phyloP scores from a whole-genome alignment of 1,139 yeast genomes.

The Sugiyamaella novakii region DNA sequence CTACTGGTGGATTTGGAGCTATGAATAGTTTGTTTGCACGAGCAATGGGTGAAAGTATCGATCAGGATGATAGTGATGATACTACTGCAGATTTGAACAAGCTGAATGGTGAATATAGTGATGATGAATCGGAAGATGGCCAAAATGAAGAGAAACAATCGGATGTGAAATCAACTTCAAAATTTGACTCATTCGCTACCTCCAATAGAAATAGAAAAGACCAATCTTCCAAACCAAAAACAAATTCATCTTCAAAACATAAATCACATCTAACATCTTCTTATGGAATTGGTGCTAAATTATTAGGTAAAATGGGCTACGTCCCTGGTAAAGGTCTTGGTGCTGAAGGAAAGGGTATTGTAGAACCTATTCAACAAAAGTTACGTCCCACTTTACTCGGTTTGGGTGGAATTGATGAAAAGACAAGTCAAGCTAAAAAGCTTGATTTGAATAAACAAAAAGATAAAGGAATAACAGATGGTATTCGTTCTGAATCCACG shows the following conservation, averaged over 20 bases:
- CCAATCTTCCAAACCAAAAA: background rate
- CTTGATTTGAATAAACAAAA: constrained; percentile 23
- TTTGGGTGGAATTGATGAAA: constrained; percentile 60
- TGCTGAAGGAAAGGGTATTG: constrained; percentile 65
- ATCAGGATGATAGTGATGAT: constrained; percentile 5
- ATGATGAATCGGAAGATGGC: background rate
- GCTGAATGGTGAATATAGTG: background rate
- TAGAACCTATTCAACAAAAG: constrained; percentile 72
- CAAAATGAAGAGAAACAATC: constrained; percentile 6
- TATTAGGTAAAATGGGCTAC: constrained; percentile 87
- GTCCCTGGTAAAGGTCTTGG: constrained; percentile 84
- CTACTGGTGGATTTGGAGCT: constrained; percentile 8
- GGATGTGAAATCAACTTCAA: background rate
- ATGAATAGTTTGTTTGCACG: constrained; percentile 12
- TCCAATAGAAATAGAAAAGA: background rate
- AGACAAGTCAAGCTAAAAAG: constrained; percentile 33
- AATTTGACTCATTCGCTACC: background rate
- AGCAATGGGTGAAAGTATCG: constrained; percentile 7
- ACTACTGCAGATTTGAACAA: too few relatives aligned
- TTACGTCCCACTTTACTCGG: constrained; percentile 67
- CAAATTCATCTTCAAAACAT: background rate
- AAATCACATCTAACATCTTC: constrained; percentile 4
- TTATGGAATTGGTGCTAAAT: constrained; percentile 85
- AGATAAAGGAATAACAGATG: constrained; percentile 1
- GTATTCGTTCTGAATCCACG: background rate